These are phyloP conservation scores for Puccinia novopanici DNA, from an alignment of 1,284 basidiomycete species.

Conservation along the genomic window DNA sequence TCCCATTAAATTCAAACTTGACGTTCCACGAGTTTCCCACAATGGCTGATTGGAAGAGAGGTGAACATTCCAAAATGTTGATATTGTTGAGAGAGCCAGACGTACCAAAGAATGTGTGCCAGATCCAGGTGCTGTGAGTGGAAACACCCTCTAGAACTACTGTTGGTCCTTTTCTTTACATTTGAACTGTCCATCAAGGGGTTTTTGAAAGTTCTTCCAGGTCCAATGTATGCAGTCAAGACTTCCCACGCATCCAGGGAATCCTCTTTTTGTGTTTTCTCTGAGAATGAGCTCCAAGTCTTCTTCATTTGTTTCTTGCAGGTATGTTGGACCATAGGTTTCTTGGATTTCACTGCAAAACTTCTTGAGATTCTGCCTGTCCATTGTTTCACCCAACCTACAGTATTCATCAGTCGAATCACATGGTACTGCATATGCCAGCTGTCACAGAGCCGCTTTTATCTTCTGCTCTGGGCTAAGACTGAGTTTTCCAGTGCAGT, in stretches of 20 bases:
- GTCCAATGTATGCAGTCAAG: constrained; percentile 4
- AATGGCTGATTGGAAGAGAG: background rate
- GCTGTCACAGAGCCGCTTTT: background rate
- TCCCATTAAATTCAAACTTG: background rate
- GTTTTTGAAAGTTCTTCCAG: constrained; percentile 3
- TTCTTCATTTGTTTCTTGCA: background rate
- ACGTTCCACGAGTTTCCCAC: background rate
- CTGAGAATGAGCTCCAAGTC: background rate
- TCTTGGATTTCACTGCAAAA: background rate
- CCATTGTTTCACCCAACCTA: background rate
- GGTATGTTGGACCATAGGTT: background rate
- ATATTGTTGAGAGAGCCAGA: constrained; percentile 2
- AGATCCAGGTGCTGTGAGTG: background rate
- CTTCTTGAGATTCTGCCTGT: background rate
- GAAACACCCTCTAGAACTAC: constrained; percentile 7
- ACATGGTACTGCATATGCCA: background rate
- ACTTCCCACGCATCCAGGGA: background rate
- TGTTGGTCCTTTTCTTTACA: background rate
- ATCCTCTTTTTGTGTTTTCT: background rate
- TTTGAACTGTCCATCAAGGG: background rate
- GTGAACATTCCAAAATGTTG: background rate
- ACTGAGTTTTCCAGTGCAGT: background rate
- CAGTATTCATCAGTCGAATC: constrained; percentile 23
- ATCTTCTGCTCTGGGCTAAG: constrained; percentile 5
- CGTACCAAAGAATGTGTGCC: constrained; percentile 1